Percentiles rank a stretch among this genome's conserved stretches.
These are phyloP conservation scores for Neostapfia colusana DNA, from an alignment of 176 grass and related monocot species.

Conservation along the genomic window DNA sequence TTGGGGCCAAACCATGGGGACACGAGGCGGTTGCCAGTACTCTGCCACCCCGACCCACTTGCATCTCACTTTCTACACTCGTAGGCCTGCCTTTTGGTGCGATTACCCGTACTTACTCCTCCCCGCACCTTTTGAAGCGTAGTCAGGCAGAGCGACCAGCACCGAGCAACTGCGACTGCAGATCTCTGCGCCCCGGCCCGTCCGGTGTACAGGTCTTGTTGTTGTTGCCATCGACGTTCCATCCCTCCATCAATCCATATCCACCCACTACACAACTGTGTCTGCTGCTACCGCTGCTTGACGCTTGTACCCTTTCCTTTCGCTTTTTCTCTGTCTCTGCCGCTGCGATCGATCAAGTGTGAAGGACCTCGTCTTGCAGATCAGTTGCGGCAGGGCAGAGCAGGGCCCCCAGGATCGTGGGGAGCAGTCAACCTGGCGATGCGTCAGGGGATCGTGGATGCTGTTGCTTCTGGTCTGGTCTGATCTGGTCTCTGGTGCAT, in stretches of 20 bases:
- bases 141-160: neutral
- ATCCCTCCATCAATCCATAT: conserved; percentile 1
- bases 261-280: neutral
- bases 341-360: neutral
- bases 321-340: conserved; percentile 4
- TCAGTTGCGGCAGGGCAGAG: conserved; percentile 7
- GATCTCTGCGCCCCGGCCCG: neutral
- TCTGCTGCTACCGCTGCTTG: too few relatives aligned
- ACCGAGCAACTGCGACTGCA: conserved; percentile 6
- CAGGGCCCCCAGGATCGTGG: conserved; percentile 36
- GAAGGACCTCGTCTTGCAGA: neutral
- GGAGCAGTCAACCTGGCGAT: conserved; percentile 7
- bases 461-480: neutral
- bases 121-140: conserved; percentile 18
- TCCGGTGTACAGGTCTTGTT: too few relatives aligned
- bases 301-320: neutral
- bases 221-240: too few relatives aligned
- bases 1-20: neutral
- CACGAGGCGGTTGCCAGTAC: neutral
- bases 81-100: conserved; percentile 5
- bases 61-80: too few relatives aligned
- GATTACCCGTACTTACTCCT: conserved; percentile 32
- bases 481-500: neutral
- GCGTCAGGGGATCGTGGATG: neutral
- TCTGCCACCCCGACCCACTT: neutral